These are phyloP conservation scores for Dichotomocladium elegans DNA, from an alignment of 371 early-diverging fungal genomes.

Conservation along the genomic window DNA sequence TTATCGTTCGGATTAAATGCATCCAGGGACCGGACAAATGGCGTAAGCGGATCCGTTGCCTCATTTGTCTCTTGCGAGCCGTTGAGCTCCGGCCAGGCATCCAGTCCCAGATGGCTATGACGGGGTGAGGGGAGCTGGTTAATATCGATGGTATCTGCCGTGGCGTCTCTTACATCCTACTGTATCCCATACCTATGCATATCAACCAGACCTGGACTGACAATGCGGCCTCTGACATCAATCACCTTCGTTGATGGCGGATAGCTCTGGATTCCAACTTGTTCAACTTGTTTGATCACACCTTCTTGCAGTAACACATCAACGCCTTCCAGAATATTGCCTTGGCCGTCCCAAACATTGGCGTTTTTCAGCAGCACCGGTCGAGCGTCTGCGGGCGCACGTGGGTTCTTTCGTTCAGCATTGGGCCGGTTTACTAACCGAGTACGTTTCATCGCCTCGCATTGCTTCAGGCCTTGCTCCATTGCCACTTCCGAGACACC, in stretches of 20 bases:
- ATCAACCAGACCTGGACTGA: constrained; percentile 74
- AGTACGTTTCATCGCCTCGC: constrained; percentile 2
- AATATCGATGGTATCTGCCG: too few species aligned
- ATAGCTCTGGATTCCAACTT: constrained; percentile 20
- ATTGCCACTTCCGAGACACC: constrained; percentile 12
- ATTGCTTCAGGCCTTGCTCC: constrained; percentile 14
- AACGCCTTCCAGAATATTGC: constrained; percentile 29
- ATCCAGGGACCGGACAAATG: constrained; percentile 53
- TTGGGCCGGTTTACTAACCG: not conserved
- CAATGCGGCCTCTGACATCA: constrained; percentile 58
- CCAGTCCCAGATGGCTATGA: constrained; percentile 55
- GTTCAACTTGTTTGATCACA: constrained; percentile 40
- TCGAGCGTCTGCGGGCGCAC: constrained; percentile 11
- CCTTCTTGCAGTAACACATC: constrained; percentile 54
- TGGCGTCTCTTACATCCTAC: too few species aligned
- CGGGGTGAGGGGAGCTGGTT: not conserved
- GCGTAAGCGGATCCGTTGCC: constrained; percentile 52
- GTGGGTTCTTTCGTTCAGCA: constrained; percentile 9
- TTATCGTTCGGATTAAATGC: constrained; percentile 57
- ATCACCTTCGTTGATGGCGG: constrained; percentile 27
- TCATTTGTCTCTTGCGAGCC: constrained; percentile 65
- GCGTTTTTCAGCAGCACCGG: constrained; percentile 45
- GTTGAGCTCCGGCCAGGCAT: constrained; percentile 55
- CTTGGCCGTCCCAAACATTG: constrained; percentile 56
- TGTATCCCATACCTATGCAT: constrained; percentile 56